A percentile compares a stretch with the other conserved stretches of the same genome.
phyloP scores from a whole-genome alignment of 176 grass and related monocot genomes.

The Aegilops umbellulata region DNA sequence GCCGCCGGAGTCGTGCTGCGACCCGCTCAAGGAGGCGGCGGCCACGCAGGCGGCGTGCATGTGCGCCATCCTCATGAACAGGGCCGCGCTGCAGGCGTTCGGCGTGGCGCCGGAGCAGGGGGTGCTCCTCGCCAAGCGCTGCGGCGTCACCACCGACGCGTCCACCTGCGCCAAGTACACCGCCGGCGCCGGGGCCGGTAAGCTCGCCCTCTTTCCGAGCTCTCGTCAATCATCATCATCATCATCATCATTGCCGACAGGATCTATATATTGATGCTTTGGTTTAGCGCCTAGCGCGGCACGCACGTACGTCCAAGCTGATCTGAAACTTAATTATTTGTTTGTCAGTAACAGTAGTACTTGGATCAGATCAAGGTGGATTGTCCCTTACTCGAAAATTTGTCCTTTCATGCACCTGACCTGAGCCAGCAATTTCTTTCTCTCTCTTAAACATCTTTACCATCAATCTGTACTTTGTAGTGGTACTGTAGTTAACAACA shows the following conservation, averaged over 20 bases:
- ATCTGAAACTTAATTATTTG: background rate
- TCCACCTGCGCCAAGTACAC: slow-evolving; percentile 50
- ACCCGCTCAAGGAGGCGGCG: slow-evolving; percentile 56
- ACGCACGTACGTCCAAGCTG: background rate
- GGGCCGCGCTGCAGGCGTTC: slow-evolving; percentile 49
- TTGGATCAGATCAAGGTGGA: background rate
- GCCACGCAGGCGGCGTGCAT: slow-evolving; percentile 58
- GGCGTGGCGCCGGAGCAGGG: slow-evolving; percentile 47
- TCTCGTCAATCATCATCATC: too few relatives aligned
- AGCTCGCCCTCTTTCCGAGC: background rate
- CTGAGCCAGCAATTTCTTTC: background rate
- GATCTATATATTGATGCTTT: background rate
- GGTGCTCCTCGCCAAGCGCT: slow-evolving; percentile 53
- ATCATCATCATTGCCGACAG: background rate
- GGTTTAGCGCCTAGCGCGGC: background rate
- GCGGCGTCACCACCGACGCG: slow-evolving; percentile 48
- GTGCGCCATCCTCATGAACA: slow-evolving; percentile 62
- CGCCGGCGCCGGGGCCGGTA: background rate
- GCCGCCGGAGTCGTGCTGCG: slow-evolving; percentile 61
- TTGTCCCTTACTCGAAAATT: slow-evolving; percentile 7
- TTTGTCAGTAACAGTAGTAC: background rate
- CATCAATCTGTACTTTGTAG: background rate
- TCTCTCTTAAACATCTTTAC: background rate
- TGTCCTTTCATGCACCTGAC: background rate
- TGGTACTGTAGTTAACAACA: background rate